A percentile compares a stretch with the other conserved stretches of the same genome.
These are phyloP conservation scores for Ustilago bromivora DNA, from an alignment of 1,284 basidiomycete genomes.

Conservation along the genomic window DNA sequence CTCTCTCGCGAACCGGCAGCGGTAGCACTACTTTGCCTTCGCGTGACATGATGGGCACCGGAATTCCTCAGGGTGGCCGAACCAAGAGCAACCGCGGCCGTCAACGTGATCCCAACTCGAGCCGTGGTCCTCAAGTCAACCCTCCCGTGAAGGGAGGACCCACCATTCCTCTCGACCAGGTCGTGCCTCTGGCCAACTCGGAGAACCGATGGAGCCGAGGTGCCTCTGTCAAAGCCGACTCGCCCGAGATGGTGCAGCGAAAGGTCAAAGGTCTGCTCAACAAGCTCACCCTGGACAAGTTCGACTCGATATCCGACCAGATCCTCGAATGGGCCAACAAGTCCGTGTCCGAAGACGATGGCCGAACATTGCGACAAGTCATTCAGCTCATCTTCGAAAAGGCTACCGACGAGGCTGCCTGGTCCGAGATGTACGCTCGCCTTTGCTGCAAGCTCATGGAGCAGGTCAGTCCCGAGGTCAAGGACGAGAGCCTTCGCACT, in stretches of 20 bases:
- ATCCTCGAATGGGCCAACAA: constrained; percentile 95
- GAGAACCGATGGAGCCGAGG: constrained; percentile 82
- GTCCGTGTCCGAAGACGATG: constrained; percentile 90
- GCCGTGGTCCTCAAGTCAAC: constrained; percentile 62
- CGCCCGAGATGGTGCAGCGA: constrained; percentile 86
- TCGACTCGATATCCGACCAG: constrained; percentile 92
- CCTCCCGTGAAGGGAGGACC: constrained; percentile 70
- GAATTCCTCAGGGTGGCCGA: constrained; percentile 63
- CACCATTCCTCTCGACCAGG: constrained; percentile 72
- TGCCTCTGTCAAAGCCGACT: constrained; percentile 72
- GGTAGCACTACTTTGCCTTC: constrained; percentile 66
- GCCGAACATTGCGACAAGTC: constrained; percentile 91
- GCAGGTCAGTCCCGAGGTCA: constrained; percentile 84
- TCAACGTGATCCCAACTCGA: constrained; percentile 61
- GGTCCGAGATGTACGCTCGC: constrained; percentile 96
- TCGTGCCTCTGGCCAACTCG: constrained; percentile 80
- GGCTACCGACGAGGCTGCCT: constrained; percentile 93
- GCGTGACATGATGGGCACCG: constrained; percentile 69
- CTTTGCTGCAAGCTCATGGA: constrained; percentile 95
- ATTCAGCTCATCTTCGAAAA: constrained; percentile 97
- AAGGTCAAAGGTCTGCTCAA: constrained; percentile 94
- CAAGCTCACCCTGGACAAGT: constrained; percentile 96
- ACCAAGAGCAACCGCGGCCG: constrained; percentile 67
- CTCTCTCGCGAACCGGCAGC: constrained; percentile 66
- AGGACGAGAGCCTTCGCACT: constrained; percentile 78